Evolutionary conservation across 805 yeast genomes (phyloP).

Genomic region (Yarrowia alimentaria): DNA sequence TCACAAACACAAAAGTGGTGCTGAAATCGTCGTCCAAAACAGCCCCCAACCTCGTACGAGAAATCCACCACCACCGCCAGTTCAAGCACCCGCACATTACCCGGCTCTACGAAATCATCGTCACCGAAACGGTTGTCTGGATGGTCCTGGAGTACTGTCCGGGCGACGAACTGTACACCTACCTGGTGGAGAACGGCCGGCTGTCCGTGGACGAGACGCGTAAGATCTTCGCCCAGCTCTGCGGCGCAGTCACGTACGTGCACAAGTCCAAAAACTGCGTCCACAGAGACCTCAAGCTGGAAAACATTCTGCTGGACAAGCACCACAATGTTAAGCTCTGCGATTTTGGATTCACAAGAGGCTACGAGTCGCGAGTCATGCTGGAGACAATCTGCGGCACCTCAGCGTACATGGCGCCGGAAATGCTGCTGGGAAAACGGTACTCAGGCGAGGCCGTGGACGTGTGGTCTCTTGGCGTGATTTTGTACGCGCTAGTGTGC

Average conservation of each 20-base stretch:
- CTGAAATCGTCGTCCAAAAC: slow-evolving; percentile 72
- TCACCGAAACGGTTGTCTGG: slow-evolving; percentile 78
- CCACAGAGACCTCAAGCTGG: slow-evolving; percentile 78
- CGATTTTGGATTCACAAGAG: slow-evolving; percentile 94
- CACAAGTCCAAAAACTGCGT: slow-evolving; percentile 68
- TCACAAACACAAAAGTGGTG: slow-evolving; percentile 76
- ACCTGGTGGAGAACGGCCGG: slow-evolving; percentile 38
- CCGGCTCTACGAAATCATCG: slow-evolving; percentile 77
- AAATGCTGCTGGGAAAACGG: slow-evolving; percentile 62
- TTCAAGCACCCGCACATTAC: slow-evolving; percentile 82
- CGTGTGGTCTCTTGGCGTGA: slow-evolving; percentile 90
- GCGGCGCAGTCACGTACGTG: slow-evolving; percentile 66
- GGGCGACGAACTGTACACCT: slow-evolving; percentile 43
- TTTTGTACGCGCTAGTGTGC: slow-evolving; percentile 75
- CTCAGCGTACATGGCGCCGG: slow-evolving; percentile 96
- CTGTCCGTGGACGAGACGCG: slow-evolving; percentile 33
- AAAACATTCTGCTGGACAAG: slow-evolving; percentile 74
- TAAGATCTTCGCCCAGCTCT: slow-evolving; percentile 42
- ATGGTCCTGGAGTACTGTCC: slow-evolving; percentile 89
- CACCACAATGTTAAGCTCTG: slow-evolving; percentile 79
- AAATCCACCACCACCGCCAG: slow-evolving; percentile 82
- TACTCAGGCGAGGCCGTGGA: slow-evolving; percentile 79
- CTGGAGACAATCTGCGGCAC: slow-evolving; percentile 91
- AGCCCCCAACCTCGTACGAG: slow-evolving; percentile 86
- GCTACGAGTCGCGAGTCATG: slow-evolving; percentile 53